Evolutionary conservation across 148 eudicot species (phyloP), one percentile per base, ranked within the genome.

Genomic region (Rhododendron kiyosumense): DNA sequence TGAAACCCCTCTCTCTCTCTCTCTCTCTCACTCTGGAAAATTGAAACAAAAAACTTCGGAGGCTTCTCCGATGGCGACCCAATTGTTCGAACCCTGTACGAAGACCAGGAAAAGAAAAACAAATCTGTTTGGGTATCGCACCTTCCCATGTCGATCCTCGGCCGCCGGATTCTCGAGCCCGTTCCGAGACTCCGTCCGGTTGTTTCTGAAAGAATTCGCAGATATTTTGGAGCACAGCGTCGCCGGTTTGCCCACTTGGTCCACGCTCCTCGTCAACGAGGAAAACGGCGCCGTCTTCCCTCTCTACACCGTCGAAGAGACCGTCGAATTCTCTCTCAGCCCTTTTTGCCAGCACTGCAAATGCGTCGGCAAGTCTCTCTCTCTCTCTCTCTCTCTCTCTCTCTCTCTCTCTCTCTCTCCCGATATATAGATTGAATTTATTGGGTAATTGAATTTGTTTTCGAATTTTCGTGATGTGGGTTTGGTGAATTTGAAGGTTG

Each of bases 221-320:
- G 94, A 90, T 26, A n/a, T 89, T 77, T 85, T 88, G 69, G 90
- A 90, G 7, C 90, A 92, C 41, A 75, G 43, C 9, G 32, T 93
- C 26, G 30, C 69, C 38, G 90, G 87, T 0, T 87, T 91, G 93
- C 84, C 86, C 1, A 88, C 94, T 65, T 95, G 98, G 98, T 94
- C 90, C 71, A 89, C 92, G 76, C 57, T 89, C 13, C 89, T 95
- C 2, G 87, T 90, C 59, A 81, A 86, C 46, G 93, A 91, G 8
- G 49, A 8, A 10, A 90, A 46, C 51, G 90, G 90, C 22, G 69
- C 81, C 34, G 90, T 88, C 84, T 84, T 94, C 38, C 92, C 93
- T 67, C 92, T 95, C 18, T 95, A 93, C 78, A 90, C 87, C 38
- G 46, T 95, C 83, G 92, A 94, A 84, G 98, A 93, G 84, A 57